Evolutionary conservation across 1,139 yeast genomes (phyloP).

Genomic region (Ogataea hybrid): DNA sequence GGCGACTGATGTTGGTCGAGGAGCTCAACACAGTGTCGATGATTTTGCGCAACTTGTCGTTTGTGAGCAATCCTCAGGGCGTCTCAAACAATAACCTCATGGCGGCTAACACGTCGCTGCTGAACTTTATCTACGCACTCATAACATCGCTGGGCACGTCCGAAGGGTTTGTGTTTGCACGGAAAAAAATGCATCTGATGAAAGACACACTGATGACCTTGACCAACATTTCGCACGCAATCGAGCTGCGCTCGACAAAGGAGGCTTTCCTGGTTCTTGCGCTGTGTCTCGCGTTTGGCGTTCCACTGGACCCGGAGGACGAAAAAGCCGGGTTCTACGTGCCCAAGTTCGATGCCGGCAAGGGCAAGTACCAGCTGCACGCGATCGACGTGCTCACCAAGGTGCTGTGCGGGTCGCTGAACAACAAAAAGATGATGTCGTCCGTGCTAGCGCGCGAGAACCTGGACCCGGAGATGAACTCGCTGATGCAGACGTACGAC

Average conservation of each 20-base stretch:
- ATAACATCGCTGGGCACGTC: slow-evolving; percentile 47
- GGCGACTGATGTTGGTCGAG: slow-evolving; percentile 62
- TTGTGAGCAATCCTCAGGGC: slow-evolving; percentile 43
- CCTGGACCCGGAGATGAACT: slow-evolving; percentile 29
- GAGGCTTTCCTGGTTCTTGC: slow-evolving; percentile 63
- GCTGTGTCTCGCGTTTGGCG: slow-evolving; percentile 67
- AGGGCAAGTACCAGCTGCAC: slow-evolving; percentile 72
- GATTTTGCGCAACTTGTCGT: slow-evolving; percentile 80
- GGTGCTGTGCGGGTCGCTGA: slow-evolving; percentile 74
- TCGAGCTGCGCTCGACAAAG: slow-evolving; percentile 53
- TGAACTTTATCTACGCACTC: slow-evolving; percentile 50
- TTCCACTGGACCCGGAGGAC: slow-evolving; percentile 39
- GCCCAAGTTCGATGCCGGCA: slow-evolving; percentile 56
- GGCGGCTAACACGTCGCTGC: slow-evolving; percentile 48
- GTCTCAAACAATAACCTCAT: slow-evolving; percentile 41
- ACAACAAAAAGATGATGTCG: slow-evolving; percentile 61
- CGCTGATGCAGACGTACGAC: slow-evolving; percentile 30
- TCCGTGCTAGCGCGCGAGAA: slow-evolving; percentile 56
- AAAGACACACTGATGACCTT: slow-evolving; percentile 75
- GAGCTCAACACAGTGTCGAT: slow-evolving; percentile 78
- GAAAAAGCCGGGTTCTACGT: slow-evolving; percentile 36
- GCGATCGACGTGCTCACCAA: slow-evolving; percentile 85
- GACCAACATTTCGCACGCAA: slow-evolving; percentile 65
- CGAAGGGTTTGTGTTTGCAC: slow-evolving; percentile 48
- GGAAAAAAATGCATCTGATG: slow-evolving; percentile 65